Evolutionary conservation across 352 stramenopile genomes (phyloP).

Genomic region (Phytophthora melonis): DNA sequence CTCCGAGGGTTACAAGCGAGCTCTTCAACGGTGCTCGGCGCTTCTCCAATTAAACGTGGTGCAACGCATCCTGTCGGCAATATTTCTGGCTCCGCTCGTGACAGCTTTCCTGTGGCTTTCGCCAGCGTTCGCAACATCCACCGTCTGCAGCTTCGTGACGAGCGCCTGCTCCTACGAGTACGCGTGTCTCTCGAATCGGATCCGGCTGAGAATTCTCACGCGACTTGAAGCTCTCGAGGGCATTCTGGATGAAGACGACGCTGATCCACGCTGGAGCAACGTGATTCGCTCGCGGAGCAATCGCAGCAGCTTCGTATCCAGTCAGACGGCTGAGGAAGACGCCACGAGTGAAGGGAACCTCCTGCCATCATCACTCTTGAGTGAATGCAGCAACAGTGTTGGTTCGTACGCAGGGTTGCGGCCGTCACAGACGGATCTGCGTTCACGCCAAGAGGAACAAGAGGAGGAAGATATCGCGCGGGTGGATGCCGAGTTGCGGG

Average conservation of each 20-base stretch:
- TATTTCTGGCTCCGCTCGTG: constrained; percentile 63
- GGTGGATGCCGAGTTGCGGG: constrained; percentile 32
- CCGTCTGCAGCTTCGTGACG: constrained; percentile 64
- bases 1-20: neutral
- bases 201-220: constrained; percentile 58
- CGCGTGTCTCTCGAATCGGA: constrained; percentile 70
- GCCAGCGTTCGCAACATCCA: constrained; percentile 65
- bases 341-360: constrained; percentile 4
- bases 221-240: constrained; percentile 42
- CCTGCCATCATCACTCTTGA: neutral
- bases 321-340: constrained; percentile 11
- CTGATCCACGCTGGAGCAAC: neutral
- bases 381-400: neutral
- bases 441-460: constrained; percentile 24
- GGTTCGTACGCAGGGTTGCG: neutral
- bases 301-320: constrained; percentile 6
- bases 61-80: constrained; percentile 65
- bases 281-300: constrained; percentile 4
- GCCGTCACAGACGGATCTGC: constrained; percentile 19
- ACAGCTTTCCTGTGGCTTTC: constrained; percentile 75
- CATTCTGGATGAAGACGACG: constrained; percentile 21
- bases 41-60: constrained; percentile 57
- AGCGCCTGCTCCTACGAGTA: constrained; percentile 79
- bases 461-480: constrained; percentile 33
- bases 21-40: neutral